A percentile compares a stretch with the other conserved stretches of the same genome.
Evolutionary conservation across 2,329 filamentous ascomycete genomes (phyloP).

Genomic region (Plectosphaerella cucumerina): DNA sequence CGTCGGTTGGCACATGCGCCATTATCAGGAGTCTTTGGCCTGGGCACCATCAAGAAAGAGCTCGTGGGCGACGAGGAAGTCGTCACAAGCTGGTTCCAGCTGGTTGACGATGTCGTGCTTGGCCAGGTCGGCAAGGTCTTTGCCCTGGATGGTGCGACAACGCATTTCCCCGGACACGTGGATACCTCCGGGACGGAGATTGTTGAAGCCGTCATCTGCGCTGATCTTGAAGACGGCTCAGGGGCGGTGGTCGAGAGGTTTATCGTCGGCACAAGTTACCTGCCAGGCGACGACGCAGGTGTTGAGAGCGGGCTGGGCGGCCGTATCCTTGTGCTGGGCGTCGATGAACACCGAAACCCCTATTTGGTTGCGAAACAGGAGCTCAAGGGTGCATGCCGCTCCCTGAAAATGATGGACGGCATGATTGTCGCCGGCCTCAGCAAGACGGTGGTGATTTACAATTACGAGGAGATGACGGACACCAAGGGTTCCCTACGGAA

Average conservation of each 20-base stretch:
- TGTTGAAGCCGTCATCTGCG: slow-evolving; percentile 78
- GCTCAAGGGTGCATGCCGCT: slow-evolving; percentile 77
- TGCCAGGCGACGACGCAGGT: slow-evolving; percentile 42
- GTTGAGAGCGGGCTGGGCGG: slow-evolving; percentile 46
- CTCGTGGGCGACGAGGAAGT: slow-evolving; percentile 68
- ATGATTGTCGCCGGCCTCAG: slow-evolving; percentile 83
- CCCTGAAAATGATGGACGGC: slow-evolving; percentile 68
- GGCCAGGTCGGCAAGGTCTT: slow-evolving; percentile 69
- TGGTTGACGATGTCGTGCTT: slow-evolving; percentile 90
- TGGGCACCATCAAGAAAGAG: slow-evolving; percentile 78
- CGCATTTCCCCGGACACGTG: neutral
- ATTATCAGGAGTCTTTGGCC: slow-evolving; percentile 73
- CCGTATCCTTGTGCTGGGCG: slow-evolving; percentile 78
- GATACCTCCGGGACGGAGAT: slow-evolving; percentile 51
- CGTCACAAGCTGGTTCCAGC: slow-evolving; percentile 74
- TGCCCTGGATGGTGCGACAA: slow-evolving; percentile 38
- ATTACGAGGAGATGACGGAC: slow-evolving; percentile 49
- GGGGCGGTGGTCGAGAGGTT: slow-evolving; percentile 69
- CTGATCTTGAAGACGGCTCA: slow-evolving; percentile 59
- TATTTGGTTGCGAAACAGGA: slow-evolving; percentile 66
- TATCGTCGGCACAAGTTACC: slow-evolving; percentile 82
- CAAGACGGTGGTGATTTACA: slow-evolving; percentile 70
- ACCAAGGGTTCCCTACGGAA: slow-evolving; percentile 60
- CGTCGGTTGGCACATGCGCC: slow-evolving; percentile 83
- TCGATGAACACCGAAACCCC: slow-evolving; percentile 69